Percentiles rank a stretch among this genome's conserved stretches.
Evolutionary conservation across 192 early-diverging fungal genomes (phyloP).

Genomic region (Umbelopsis sp.): DNA sequence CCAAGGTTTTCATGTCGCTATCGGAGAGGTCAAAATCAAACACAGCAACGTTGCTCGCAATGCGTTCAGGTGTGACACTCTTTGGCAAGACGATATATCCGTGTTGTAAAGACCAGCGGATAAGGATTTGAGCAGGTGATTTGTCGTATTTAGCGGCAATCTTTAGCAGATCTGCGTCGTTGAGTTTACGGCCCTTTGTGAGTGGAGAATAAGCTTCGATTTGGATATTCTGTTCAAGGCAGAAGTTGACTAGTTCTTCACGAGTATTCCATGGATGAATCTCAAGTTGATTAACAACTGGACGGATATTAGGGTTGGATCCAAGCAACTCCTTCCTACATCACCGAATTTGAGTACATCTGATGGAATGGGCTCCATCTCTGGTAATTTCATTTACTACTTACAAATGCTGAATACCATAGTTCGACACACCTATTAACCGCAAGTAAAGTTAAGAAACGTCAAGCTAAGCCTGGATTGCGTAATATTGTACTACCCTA

Average conservation of each 20-base stretch:
- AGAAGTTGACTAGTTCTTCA: slow-evolving; percentile 47
- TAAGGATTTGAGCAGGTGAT: slow-evolving; percentile 54
- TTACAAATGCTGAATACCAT: slow-evolving; percentile 48
- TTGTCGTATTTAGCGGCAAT: slow-evolving; percentile 57
- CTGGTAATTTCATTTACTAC: not conserved
- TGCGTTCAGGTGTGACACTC: slow-evolving; percentile 46
- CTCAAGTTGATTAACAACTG: slow-evolving; percentile 59
- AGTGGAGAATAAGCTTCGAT: slow-evolving; percentile 62
- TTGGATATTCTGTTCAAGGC: slow-evolving; percentile 46
- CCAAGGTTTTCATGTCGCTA: not conserved
- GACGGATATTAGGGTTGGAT: slow-evolving; percentile 40
- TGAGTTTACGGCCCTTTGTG: slow-evolving; percentile 48
- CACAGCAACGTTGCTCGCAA: slow-evolving; percentile 45
- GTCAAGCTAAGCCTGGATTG: not conserved
- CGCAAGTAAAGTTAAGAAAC: too few relatives aligned
- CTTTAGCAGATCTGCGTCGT: slow-evolving; percentile 47
- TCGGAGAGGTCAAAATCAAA: slow-evolving; percentile 49
- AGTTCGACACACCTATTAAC: slow-evolving; percentile 53
- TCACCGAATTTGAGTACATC: not conserved
- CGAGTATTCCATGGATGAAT: slow-evolving; percentile 54
- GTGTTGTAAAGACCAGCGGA: slow-evolving; percentile 71
- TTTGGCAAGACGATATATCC: slow-evolving; percentile 70
- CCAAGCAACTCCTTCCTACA: slow-evolving; percentile 45
- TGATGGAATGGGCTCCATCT: too few relatives aligned
- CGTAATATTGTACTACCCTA: not conserved